A percentile compares a stretch with the other conserved stretches of the same genome.
Conservation (phyloP, 1,139 yeast genomes). For the Meyerozyma elateridarum region DNA sequence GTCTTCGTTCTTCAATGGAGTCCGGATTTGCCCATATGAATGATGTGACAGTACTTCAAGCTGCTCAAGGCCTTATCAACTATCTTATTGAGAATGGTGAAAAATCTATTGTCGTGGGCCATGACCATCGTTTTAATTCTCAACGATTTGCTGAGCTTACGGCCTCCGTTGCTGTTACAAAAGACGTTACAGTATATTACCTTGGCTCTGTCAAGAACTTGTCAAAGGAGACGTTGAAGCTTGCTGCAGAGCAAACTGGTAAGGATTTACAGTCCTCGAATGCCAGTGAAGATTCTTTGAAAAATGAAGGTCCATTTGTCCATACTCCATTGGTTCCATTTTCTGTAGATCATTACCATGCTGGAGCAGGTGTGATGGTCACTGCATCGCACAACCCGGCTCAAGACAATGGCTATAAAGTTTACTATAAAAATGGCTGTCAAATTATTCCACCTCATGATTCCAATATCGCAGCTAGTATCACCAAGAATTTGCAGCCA, state of each 20-base stretch:
- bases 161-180: constrained; percentile 65
- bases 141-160: constrained; percentile 73
- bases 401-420: constrained; percentile 90
- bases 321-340: constrained; percentile 95
- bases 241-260: constrained; percentile 11
- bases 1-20: constrained; percentile 80
- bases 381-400: constrained; percentile 98
- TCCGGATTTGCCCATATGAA: constrained; percentile 91
- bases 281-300: constrained; percentile 8
- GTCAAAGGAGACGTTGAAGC: constrained; percentile 26
- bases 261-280: constrained; percentile 7
- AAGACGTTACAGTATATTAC: constrained; percentile 66
- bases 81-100: constrained; percentile 35
- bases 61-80: constrained; percentile 83
- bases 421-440: constrained; percentile 89
- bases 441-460: constrained; percentile 96
- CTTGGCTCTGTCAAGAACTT: constrained; percentile 39
- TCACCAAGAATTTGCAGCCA: constrained; percentile 58
- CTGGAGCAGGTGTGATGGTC: constrained; percentile 87
- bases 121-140: constrained; percentile 87
- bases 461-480: constrained; percentile 58
- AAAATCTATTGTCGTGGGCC: constrained; percentile 71
- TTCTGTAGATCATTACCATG: constrained; percentile 57
- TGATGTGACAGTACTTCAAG: constrained; percentile 82
- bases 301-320: constrained; percentile 32